phyloP scores from a whole-genome alignment of 1,284 basidiomycete species.

The Polyporus tsugae region DNA sequence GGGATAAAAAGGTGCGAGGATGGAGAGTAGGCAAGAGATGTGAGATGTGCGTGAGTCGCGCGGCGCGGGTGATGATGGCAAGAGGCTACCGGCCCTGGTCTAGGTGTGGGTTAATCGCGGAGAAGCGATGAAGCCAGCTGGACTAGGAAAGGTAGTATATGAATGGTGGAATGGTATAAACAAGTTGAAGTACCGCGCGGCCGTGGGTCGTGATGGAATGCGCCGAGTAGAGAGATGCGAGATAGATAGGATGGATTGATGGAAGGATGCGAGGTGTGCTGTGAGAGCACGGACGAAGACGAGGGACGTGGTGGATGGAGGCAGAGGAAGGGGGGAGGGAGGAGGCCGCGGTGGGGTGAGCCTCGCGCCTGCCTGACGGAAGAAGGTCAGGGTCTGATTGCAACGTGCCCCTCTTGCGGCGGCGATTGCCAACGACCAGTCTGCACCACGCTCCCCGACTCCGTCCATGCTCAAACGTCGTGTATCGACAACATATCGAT shows the following conservation, averaged over 20 bases:
- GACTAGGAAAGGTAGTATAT: slow-evolving; percentile 49
- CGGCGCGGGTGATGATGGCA: slow-evolving; percentile 32
- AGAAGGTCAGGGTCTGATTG: slow-evolving; percentile 68
- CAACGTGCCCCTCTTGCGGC: slow-evolving; percentile 76
- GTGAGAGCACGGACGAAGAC: slow-evolving; percentile 17
- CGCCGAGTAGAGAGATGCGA: slow-evolving; percentile 19
- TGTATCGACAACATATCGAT: slow-evolving; percentile 37
- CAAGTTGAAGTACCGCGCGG: slow-evolving; percentile 52
- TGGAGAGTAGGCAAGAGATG: slow-evolving; percentile 54
- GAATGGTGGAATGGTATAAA: slow-evolving; percentile 69
- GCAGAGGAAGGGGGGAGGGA: slow-evolving; percentile 50
- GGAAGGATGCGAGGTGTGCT: slow-evolving; percentile 24
- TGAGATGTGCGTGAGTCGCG: slow-evolving; percentile 33
- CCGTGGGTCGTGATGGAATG: slow-evolving; percentile 54
- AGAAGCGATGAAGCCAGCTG: slow-evolving; percentile 30
- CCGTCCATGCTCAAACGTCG: slow-evolving; percentile 38
- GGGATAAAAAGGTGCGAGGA: slow-evolving; percentile 55
- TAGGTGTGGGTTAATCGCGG: slow-evolving; percentile 28
- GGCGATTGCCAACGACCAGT: slow-evolving; percentile 41
- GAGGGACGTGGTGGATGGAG: slow-evolving; percentile 35
- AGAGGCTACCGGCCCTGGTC: slow-evolving; percentile 33
- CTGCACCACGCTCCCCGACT: background rate
- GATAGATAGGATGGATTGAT: slow-evolving; percentile 41
- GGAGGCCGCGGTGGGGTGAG: slow-evolving; percentile 51
- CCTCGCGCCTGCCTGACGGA: slow-evolving; percentile 53